Conservation (phyloP, 2,329 filamentous ascomycete genomes). For the Shiraia sp. region DNA sequence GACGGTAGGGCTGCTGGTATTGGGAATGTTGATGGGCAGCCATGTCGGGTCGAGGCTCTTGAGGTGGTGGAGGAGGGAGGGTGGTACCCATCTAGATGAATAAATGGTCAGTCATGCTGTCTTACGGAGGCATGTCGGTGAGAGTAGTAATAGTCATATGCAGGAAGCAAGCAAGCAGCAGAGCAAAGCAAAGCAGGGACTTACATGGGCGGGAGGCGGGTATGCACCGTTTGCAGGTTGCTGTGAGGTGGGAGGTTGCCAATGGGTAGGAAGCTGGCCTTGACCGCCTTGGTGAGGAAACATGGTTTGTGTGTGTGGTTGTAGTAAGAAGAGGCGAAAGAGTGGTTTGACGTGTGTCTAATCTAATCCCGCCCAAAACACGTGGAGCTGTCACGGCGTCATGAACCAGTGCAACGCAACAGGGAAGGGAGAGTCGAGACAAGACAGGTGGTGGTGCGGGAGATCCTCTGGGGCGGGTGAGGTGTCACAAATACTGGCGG, state of each 20-base stretch:
- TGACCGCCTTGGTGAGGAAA: conserved; percentile 43
- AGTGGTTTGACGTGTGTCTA: conserved; percentile 2
- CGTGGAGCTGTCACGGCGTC: conserved; percentile 33
- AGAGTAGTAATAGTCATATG: conserved; percentile 9
- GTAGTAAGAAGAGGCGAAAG: conserved; percentile 6
- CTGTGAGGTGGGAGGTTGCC: conserved; percentile 41
- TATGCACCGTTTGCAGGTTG: conserved; percentile 43
- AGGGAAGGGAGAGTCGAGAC: conserved; percentile 8
- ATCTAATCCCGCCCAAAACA: conserved; percentile 18
- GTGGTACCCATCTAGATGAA: conserved; percentile 39
- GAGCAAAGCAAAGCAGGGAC: conserved; percentile 19
- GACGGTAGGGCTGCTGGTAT: conserved; percentile 50
- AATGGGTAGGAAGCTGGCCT: conserved; percentile 45
- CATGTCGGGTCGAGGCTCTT: conserved; percentile 50
- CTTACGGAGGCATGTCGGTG: conserved; percentile 15
- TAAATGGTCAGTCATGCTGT: conserved; percentile 25
- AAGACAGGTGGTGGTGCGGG: conserved; percentile 21
- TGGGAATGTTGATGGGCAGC: conserved; percentile 50
- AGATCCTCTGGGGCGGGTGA: conserved; percentile 29
- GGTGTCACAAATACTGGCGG: conserved; percentile 39
- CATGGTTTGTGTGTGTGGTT: conserved; percentile 21
- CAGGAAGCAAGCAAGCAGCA: conserved; percentile 1
- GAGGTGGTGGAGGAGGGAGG: conserved; percentile 38
- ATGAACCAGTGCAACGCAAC: conserved; percentile 27
- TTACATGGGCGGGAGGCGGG: conserved; percentile 42